Evolutionary conservation across 2,329 filamentous ascomycete genomes (phyloP).

Genomic region (Xylariaceae sp.): DNA sequence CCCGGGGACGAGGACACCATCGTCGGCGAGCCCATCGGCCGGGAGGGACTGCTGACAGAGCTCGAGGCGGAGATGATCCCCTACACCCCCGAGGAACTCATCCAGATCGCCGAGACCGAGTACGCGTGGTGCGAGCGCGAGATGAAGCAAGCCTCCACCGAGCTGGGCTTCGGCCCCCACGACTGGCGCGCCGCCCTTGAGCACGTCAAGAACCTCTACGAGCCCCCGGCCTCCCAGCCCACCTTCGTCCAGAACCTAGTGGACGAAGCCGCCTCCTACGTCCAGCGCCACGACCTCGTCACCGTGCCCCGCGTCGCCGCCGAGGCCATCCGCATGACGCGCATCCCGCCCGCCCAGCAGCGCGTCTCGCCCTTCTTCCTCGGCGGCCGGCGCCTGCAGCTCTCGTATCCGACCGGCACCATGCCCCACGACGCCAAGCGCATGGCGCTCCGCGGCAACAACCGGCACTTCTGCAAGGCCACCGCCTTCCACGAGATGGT

Average conservation of each 20-base stretch:
- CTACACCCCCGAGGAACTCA: slow-evolving; percentile 53
- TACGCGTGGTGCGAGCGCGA: slow-evolving; percentile 53
- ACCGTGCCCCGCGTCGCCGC: slow-evolving; percentile 50
- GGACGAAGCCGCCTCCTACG: slow-evolving; percentile 47
- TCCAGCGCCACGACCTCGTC: slow-evolving; percentile 49
- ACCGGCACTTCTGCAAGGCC: slow-evolving; percentile 50
- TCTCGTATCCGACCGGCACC: slow-evolving; percentile 49
- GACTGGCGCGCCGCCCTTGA: slow-evolving; percentile 52
- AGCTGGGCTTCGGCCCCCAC: slow-evolving; percentile 39
- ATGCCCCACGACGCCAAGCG: slow-evolving; percentile 52
- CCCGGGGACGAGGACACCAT: slow-evolving; percentile 43
- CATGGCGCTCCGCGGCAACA: slow-evolving; percentile 59
- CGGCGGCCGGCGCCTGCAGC: slow-evolving; percentile 48
- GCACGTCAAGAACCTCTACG: slow-evolving; percentile 50
- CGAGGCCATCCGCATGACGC: slow-evolving; percentile 51
- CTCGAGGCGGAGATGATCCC: slow-evolving; percentile 54
- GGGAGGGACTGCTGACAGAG: slow-evolving; percentile 45
- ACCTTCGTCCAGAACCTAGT: slow-evolving; percentile 48
- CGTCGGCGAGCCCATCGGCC: slow-evolving; percentile 53
- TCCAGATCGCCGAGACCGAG: slow-evolving; percentile 45
- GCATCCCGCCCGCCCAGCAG: slow-evolving; percentile 50
- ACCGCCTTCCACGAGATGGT: slow-evolving; percentile 61
- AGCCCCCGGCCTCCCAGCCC: slow-evolving; percentile 49
- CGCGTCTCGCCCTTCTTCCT: slow-evolving; percentile 57
- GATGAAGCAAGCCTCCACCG: slow-evolving; percentile 45